Evolutionary conservation across 2,329 filamentous ascomycete species (phyloP).

Genomic region (Huntiella omanensis): DNA sequence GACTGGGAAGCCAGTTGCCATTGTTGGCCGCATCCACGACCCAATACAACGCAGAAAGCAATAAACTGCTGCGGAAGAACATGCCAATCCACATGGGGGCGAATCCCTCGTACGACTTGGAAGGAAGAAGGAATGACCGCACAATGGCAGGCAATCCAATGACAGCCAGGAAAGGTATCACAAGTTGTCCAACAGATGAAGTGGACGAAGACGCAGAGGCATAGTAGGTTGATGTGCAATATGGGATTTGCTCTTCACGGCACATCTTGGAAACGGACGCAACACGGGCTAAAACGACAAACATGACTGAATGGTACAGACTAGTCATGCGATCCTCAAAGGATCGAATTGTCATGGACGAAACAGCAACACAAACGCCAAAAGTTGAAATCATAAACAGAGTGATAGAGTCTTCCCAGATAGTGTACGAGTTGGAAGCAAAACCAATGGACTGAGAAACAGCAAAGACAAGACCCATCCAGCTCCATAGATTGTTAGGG

Average conservation of each 20-base stretch:
- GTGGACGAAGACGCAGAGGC: conserved; percentile 81
- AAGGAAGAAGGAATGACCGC: conserved; percentile 63
- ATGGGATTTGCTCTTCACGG: conserved; percentile 96
- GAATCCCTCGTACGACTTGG: conserved; percentile 71
- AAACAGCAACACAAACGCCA: conserved; percentile 53
- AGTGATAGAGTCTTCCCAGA: conserved; percentile 94
- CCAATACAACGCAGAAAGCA: conserved; percentile 71
- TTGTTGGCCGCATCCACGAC: conserved; percentile 76
- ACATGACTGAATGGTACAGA: conserved; percentile 68
- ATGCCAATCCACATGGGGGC: conserved; percentile 70
- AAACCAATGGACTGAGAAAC: conserved; percentile 83
- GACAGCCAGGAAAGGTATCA: conserved; percentile 58
- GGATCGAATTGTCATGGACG: conserved; percentile 54
- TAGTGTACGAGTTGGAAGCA: conserved; percentile 93
- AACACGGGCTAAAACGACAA: conserved; percentile 58
- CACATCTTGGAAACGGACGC: conserved; percentile 83
- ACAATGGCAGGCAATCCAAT: conserved; percentile 55
- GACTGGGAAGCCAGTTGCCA: conserved; percentile 51
- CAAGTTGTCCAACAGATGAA: conserved; percentile 75
- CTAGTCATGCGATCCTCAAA: conserved; percentile 53
- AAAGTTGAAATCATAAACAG: conserved; percentile 84
- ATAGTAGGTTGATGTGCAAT: conserved; percentile 89
- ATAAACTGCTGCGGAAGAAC: conserved; percentile 55
- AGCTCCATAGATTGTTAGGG: conserved; percentile 72
- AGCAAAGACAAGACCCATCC: conserved; percentile 63